Base-by-base conservation (phyloP, 305 asterid species). In the Fraxinus sp. region DNA sequence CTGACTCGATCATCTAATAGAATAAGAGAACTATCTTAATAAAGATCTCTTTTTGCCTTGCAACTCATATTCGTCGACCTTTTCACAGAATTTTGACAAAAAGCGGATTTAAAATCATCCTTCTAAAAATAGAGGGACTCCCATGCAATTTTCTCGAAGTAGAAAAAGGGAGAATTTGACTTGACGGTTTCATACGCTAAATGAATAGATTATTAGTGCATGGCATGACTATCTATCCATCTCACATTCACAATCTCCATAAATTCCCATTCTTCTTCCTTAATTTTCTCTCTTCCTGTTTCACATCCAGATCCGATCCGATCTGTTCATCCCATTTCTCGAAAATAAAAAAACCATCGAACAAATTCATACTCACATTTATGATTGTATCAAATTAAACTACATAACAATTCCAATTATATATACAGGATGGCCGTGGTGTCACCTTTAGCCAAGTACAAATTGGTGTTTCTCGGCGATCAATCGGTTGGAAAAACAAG, bases 371-470 rank as follows among this genome's bases (percentile, higher is more conserved):
- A 18, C 8, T 46, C 36, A 68, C n/a, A 68, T 68, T 13, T 5
- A 68, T 68, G 75, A 68, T 68, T 26, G 36, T 26, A 10, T 5
- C 75, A 68, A 68, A 26, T 68, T 30, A 68, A 68, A 68, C 75
- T 1, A 28, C 6, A 11, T 28, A 28, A 68, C 14, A 68, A 68
- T 28, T 26, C 9, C 11, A 76, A 41, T 22, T n/a, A 24, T 39
- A 77, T 20, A 43, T 77, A 16, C 41, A 33, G 35, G 75, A 85
- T 85, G 87, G 85, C 81, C 33, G 80, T 62, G 75, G 87, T 85
- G 22, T 85, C 87, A 57, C 83, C 87, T 70, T 79, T 85, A 81
- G 85, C 87, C 52, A 85, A 85, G 81, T 85, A 85, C 78, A 85
- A 85, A 73, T 81, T 85, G 24, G 87, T 85, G 81, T 85, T 85